phyloP scores from a whole-genome alignment of 352 stramenopile genomes.

The Globisporangium alternatum region DNA sequence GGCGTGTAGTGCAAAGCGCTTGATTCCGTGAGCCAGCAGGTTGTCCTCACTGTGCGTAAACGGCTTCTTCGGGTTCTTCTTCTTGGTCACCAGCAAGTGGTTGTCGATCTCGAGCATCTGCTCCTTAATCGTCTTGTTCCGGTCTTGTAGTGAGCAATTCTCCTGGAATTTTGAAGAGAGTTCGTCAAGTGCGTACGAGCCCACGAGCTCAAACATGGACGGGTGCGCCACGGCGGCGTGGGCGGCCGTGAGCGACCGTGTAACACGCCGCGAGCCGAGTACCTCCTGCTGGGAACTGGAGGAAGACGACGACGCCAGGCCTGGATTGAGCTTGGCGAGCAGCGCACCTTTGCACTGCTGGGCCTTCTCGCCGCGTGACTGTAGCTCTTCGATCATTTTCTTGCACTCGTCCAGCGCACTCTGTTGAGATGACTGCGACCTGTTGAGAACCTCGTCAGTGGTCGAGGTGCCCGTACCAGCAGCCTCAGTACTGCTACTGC shows the following conservation, averaged over 20 bases:
- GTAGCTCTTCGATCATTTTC: constrained; percentile 66
- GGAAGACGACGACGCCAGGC: not conserved
- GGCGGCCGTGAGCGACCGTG: constrained; percentile 70
- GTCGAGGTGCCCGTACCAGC: not conserved
- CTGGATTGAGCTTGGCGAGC: constrained; percentile 56
- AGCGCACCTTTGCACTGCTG: constrained; percentile 62
- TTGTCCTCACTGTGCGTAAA: constrained; percentile 65
- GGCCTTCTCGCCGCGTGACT: constrained; percentile 57
- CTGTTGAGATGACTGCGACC: not conserved
- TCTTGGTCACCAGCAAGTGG: constrained; percentile 55
- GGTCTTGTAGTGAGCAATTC: constrained; percentile 46
- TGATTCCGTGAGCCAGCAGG: constrained; percentile 63
- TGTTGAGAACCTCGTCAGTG: not conserved
- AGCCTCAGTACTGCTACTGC: not conserved
- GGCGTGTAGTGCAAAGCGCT: constrained; percentile 48
- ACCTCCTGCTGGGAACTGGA: constrained; percentile 5
- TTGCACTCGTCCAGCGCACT: constrained; percentile 33
- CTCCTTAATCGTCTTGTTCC: constrained; percentile 46
- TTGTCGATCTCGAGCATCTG: constrained; percentile 71
- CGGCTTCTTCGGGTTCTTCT: constrained; percentile 39
- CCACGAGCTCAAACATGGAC: constrained; percentile 86
- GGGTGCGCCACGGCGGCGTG: constrained; percentile 76
- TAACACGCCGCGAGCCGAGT: constrained; percentile 55
- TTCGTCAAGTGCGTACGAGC: constrained; percentile 56
- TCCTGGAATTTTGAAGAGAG: constrained; percentile 41